These are phyloP conservation scores for Ruellia speciosa DNA, from an alignment of 305 asterid species.

Conservation along the genomic window DNA sequence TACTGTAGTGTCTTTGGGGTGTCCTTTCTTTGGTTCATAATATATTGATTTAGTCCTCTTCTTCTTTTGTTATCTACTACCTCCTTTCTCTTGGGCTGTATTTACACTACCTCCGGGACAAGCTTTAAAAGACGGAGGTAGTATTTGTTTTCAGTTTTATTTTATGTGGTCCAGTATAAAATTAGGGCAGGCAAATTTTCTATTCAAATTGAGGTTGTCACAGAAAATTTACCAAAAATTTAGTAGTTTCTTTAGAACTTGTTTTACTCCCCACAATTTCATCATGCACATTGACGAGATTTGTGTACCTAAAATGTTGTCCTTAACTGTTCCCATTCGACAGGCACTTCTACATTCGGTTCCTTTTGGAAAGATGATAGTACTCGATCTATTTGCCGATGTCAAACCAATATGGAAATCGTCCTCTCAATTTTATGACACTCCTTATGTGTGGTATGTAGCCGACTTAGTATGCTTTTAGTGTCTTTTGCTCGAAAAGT, in stretches of 20 bases:
- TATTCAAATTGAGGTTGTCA: background rate
- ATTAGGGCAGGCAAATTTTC: background rate
- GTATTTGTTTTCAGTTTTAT: background rate
- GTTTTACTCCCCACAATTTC: no score
- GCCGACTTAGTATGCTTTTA: constrained; percentile 20
- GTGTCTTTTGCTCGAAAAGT: constrained; percentile 12
- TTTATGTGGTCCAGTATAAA: background rate
- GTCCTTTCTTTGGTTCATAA: background rate
- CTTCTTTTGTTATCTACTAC: no score
- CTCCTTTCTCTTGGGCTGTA: no score
- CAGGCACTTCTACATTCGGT: constrained; percentile 99
- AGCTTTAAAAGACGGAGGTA: no score
- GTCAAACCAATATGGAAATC: constrained; percentile 91
- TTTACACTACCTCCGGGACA: no score
- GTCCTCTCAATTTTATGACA: constrained; percentile 78
- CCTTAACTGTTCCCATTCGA: constrained; percentile 21
- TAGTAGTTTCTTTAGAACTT: no score
- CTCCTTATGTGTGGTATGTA: constrained; percentile 86
- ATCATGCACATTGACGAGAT: background rate
- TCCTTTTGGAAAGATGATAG: constrained; percentile 97
- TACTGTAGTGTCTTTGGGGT: background rate
- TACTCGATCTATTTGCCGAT: constrained; percentile 96
- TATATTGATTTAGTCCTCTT: no score
- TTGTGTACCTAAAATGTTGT: constrained; percentile 8
- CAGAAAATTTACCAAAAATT: background rate